These are phyloP conservation scores for Kwoniella shandongensis DNA, from an alignment of 768 basidiomycete species.

Conservation along the genomic window DNA sequence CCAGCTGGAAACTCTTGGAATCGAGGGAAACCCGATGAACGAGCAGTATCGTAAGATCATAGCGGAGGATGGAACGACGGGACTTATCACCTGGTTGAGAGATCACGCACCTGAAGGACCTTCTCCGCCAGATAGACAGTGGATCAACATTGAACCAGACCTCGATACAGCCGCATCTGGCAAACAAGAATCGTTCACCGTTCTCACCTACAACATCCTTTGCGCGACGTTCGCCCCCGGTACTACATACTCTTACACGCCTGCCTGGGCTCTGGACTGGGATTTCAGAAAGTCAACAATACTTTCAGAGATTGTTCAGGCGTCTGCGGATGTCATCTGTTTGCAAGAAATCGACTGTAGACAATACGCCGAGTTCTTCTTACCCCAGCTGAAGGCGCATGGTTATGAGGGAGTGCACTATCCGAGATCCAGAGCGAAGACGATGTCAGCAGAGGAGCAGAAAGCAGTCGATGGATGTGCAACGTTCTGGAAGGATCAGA, in stretches of 20 bases:
- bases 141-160: conserved; percentile 60
- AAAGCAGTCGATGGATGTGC: conserved; percentile 94
- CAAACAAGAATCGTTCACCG: conserved; percentile 68
- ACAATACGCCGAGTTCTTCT: conserved; percentile 89
- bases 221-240: conserved; percentile 87
- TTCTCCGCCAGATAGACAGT: conserved; percentile 75
- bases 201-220: conserved; percentile 90
- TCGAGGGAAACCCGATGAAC: conserved; percentile 96
- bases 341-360: conserved; percentile 92
- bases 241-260: conserved; percentile 90
- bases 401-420: conserved; percentile 90
- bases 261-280: conserved; percentile 95
- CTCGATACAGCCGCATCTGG: conserved; percentile 31
- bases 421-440: conserved; percentile 89
- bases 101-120: conserved; percentile 83
- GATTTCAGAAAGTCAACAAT: conserved; percentile 87
- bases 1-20: conserved; percentile 85
- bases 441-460: conserved; percentile 82
- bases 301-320: conserved; percentile 74
- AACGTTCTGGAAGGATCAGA: conserved; percentile 85
- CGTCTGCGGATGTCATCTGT: conserved; percentile 85
- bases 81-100: conserved; percentile 84
- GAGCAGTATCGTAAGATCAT: conserved; percentile 70
- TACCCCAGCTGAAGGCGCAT: conserved; percentile 66
- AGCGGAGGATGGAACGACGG: conserved; percentile 91